Base-by-base conservation (phyloP, 2,329 filamentous ascomycete species). In the Colletotrichum sojae region DNA sequence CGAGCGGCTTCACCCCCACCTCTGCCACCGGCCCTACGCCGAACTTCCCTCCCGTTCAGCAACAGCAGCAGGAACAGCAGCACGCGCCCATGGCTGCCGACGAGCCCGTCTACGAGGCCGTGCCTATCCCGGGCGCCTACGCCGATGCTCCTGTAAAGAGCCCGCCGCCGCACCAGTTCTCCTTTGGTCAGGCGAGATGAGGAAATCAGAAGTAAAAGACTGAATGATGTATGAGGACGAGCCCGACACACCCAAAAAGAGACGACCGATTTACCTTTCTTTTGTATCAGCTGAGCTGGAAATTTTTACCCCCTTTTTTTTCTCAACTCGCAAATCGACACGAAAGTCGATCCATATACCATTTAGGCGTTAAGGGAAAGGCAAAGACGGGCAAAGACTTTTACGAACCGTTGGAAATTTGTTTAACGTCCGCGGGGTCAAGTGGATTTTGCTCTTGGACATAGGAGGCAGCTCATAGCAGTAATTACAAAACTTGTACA, bases 91-190 rank as follows among this genome's bases (percentile, higher is more conserved):
- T 90, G 27, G 92, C 92, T 10, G 90, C 92, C 0, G 92, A 94
- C 55, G 95, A 98, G 85, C 89, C 92, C 74, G 89, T 90, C 56
- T 98, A 97, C 79, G 95, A 91, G 13, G 84, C 91, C 22, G 95
- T 98, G 39, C 94, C 95, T 0, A 97, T 98, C 69, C 95, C 95
- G 0, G 93, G 92, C 6, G 93, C 94, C 0, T 98, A 98, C 77
- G 84, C 87, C 6, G 87, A 85, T 55, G 84, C 84, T 67, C 84
- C 84, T 6, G 74, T 89, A 64, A 86, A 83, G 79, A 87, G 83
- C 75, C 86, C 87, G 40, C 83, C 82, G 39, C 81, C 83, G 9
- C 78, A 73, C 49, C 83, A 84, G 76, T 81, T 80, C 13, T 78
- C 74, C 25, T 88, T 87, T 72, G 80, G 83, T 15, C 60, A 76